Evolutionary conservation across 306 rosid species (phyloP), one percentile per base, ranked within the genome.

Genomic region (Sophora flavescens): DNA sequence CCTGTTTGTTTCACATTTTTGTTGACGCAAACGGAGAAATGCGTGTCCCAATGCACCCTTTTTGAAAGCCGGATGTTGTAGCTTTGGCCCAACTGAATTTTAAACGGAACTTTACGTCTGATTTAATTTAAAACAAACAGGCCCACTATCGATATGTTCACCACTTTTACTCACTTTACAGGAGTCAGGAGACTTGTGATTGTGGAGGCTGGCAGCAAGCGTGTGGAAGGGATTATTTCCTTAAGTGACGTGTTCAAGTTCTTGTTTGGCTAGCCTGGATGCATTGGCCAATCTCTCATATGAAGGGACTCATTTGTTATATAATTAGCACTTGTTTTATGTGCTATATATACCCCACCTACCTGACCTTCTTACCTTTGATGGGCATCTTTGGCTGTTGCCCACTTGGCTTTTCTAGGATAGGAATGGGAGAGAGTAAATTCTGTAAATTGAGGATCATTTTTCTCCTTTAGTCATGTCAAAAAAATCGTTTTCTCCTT

Each of bases 151-250:
- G 32, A 30, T 30, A 47, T 45, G 36, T 22, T 82, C 42, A 73
- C 63, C 2, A 7, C 17, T 60, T 72, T 80, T 78, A 61, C 58
- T 80, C 72, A 51, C 61, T 41, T 61, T 75, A 42, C 85, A 92
- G 97, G 95, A 68, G 90, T 92, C 63, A 85, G 95, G 87, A 92
- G 97, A 77, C 90, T 92, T 56, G 93, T 92, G 85, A 81, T 89
- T 81, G 97, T 92, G 78, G 97, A 92, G 82, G 95, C 97, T 13
- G 97, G 97, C 57, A 89, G 91, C 90, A 92, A 88, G 86, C 95
- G 97, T 5, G 97, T 92, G 48, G 93, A 92, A 84, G 97, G 97
- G 44, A 87, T 92, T 62, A 86, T 92, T 83, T 89, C 97, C 15
- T 72, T 89, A 85, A 85, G 89, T 59, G 97, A 92, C 39, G 91